Base-by-base conservation (phyloP, 805 yeast genomes). In the Teunomyces kruisii region DNA sequence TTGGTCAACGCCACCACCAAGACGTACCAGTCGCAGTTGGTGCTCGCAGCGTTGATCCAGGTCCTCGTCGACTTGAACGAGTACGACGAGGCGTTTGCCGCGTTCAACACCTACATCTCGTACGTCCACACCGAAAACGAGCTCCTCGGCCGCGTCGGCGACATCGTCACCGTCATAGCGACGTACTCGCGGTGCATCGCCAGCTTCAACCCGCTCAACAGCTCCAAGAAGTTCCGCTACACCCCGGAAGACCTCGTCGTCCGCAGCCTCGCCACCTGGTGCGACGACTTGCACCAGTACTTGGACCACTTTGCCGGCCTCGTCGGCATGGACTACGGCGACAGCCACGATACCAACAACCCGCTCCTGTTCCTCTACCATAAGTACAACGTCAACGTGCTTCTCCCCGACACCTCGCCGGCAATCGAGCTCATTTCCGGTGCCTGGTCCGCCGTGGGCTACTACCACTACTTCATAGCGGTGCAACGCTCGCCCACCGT, bases 81-180 rank as follows among this genome's bases (percentile, higher is more conserved):
- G 46, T 67, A 59, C 47, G 77, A 72, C 45, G 76, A 72, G 48
- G 77, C 76, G 0, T 56, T 66, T 42, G 73, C 73, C 7, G 75
- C 75, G 0, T 64, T 71, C 45, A 64, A 63, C 28, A 70, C 76
- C 0, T 72, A 62, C 47, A 51, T 58, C 6, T 49, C 55, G 15
- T 72, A 72, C 49, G 46, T 65, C 8, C 60, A 62, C 13, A 65
- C 61, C 32, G 72, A 68, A 12, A 58, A 60, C 48, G 58, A 61
- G 28, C 71, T 65, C 31, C 57, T 57, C 8, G 69, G 70, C 4
- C 22, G 45, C 12, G 55, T 66, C 24, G 51, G 56, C 15, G 69
- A 72, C 42, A 52, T 72, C 15, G 50, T 72, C 26, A 48, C 65
- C 5, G 57, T 69, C 19, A 55, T 72, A 16, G 68, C 65, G 37